These are phyloP conservation scores for Lentinula detonsa DNA, from an alignment of 768 basidiomycete species.

Conservation along the genomic window DNA sequence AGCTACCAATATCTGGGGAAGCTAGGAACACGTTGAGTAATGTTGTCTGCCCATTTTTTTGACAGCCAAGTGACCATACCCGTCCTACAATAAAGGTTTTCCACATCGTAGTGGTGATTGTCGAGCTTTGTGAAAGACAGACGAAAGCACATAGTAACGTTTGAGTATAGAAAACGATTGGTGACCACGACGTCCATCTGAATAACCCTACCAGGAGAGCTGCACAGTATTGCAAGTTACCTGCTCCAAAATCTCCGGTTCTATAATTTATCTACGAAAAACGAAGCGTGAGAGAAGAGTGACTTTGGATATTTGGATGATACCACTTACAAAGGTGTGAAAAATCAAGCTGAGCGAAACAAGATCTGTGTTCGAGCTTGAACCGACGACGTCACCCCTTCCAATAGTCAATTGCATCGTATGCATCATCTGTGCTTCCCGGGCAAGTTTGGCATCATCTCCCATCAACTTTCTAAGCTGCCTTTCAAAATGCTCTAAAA, in stretches of 20 bases:
- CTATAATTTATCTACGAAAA: slow-evolving; percentile 47
- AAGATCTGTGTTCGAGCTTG: slow-evolving; percentile 60
- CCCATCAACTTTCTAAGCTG: slow-evolving; percentile 56
- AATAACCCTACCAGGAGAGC: slow-evolving; percentile 50
- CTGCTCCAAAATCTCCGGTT: slow-evolving; percentile 58
- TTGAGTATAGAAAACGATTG: slow-evolving; percentile 62
- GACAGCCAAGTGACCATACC: slow-evolving; percentile 33
- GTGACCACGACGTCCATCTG: slow-evolving; percentile 59
- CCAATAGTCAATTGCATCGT: slow-evolving; percentile 50
- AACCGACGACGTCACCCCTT: slow-evolving; percentile 43
- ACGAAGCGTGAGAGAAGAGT: not conserved
- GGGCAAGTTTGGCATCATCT: slow-evolving; percentile 64
- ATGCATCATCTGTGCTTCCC: slow-evolving; percentile 70
- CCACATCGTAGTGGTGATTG: slow-evolving; percentile 44
- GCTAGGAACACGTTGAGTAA: slow-evolving; percentile 27
- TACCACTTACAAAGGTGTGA: slow-evolving; percentile 48
- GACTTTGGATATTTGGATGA: slow-evolving; percentile 1
- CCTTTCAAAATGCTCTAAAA: slow-evolving; percentile 53
- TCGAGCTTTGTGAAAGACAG: slow-evolving; percentile 49
- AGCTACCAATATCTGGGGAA: slow-evolving; percentile 51
- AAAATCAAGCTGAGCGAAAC: slow-evolving; percentile 57
- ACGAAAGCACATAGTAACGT: slow-evolving; percentile 57
- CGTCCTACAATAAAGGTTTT: slow-evolving; percentile 67
- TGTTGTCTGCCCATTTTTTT: not conserved
- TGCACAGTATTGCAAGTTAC: slow-evolving; percentile 45